Percentiles rank a stretch among this genome's conserved stretches.
These are phyloP conservation scores for Annulohypoxylon stygium DNA, from an alignment of 495 filamentous ascomycete species.

Conservation along the genomic window DNA sequence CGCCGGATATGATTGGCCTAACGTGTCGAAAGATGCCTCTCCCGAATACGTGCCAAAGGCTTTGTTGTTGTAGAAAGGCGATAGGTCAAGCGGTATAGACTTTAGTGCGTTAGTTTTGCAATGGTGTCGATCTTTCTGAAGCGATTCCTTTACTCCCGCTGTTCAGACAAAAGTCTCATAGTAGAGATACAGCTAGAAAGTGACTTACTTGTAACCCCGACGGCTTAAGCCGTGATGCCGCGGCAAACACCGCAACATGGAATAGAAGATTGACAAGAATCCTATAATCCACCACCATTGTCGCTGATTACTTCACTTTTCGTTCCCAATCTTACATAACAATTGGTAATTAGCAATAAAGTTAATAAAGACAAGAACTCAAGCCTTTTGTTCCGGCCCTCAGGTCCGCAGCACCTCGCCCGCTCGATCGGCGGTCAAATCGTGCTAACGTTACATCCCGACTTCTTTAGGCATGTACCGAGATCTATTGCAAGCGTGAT, in stretches of 20 bases:
- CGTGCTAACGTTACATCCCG: constrained; percentile 35
- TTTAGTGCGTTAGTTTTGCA: constrained; percentile 31
- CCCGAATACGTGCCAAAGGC: constrained; percentile 59
- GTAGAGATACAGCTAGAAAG: not conserved
- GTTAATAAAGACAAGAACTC: not conserved
- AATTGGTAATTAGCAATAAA: constrained; percentile 28
- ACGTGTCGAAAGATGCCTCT: constrained; percentile 59
- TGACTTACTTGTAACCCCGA: constrained; percentile 29
- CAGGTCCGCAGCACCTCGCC: constrained; percentile 35
- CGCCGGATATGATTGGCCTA: constrained; percentile 61
- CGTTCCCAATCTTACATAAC: constrained; percentile 20
- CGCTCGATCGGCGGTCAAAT: constrained; percentile 37
- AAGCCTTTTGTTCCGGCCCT: constrained; percentile 28
- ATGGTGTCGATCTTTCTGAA: not conserved
- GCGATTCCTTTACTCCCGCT: not conserved
- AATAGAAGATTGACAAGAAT: constrained; percentile 25
- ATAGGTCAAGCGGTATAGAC: constrained; percentile 53
- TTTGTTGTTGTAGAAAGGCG: constrained; percentile 58
- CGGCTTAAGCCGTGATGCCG: not conserved
- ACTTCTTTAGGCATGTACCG: constrained; percentile 41
- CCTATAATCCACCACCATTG: constrained; percentile 25
- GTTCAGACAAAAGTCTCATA: not conserved
- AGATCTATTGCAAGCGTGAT: constrained; percentile 40
- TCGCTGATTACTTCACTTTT: constrained; percentile 7
- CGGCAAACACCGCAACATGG: constrained; percentile 15